These are phyloP conservation scores for Eimeria brunetti DNA, from an alignment of 169 alveolate species.

Conservation along the genomic window DNA sequence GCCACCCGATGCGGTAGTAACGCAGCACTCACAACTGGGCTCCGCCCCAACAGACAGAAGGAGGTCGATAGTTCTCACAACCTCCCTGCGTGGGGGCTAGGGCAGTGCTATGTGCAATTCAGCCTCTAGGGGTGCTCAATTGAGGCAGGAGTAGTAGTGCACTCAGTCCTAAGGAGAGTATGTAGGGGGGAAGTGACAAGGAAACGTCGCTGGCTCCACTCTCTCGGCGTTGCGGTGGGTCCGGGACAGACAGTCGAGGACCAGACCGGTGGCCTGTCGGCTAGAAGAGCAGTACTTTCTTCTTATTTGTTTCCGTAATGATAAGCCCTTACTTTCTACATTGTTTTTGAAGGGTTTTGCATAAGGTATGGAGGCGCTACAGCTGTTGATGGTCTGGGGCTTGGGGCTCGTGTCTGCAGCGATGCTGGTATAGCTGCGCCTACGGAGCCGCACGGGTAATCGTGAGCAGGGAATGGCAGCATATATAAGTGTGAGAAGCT, in stretches of 20 bases:
- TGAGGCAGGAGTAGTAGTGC: not conserved
- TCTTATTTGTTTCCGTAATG: not conserved
- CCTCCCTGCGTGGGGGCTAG: not conserved
- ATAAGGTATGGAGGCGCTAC: not conserved
- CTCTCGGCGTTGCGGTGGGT: not conserved
- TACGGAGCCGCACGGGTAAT: constrained; percentile 1
- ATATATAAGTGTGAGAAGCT: not conserved
- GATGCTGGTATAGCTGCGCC: not conserved
- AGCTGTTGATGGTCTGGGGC: not conserved
- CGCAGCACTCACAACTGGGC: not conserved
- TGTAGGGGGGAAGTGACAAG: not conserved
- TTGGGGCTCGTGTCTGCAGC: constrained; percentile 33
- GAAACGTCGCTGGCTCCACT: not conserved
- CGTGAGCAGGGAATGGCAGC: not conserved
- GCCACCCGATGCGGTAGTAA: not conserved
- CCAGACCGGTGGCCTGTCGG: constrained; percentile 63
- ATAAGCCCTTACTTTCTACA: not conserved
- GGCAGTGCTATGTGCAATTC: not conserved
- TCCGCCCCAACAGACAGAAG: not conserved
- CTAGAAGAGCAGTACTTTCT: not conserved
- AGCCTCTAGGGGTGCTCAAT: not conserved
- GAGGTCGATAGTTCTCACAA: not conserved
- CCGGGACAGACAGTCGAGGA: not conserved
- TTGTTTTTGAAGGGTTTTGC: constrained; percentile 1
- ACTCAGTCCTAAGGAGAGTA: not conserved